A percentile compares a stretch with the other conserved stretches of the same genome.
Evolutionary conservation across 306 rosid genomes (phyloP).

Genomic region (Sicyos edulis): DNA sequence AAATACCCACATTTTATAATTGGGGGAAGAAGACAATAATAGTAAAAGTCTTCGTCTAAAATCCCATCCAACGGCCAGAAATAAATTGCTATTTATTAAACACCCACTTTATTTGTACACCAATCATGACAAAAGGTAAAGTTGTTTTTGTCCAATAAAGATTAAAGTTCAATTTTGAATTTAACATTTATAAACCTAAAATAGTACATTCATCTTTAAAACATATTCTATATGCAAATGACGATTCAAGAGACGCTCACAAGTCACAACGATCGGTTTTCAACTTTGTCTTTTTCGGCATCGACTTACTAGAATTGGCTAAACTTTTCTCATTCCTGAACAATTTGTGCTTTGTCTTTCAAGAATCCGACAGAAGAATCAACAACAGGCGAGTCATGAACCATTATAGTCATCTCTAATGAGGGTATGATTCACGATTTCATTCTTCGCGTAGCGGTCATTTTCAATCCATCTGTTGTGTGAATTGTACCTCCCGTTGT

Average conservation of each 20-base stretch:
- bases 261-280: not conserved
- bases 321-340: slow-evolving; percentile 38
- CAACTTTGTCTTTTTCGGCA: not conserved
- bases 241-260: not conserved
- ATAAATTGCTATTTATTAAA: too few relatives aligned
- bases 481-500: slow-evolving; percentile 97
- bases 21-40: too few relatives aligned
- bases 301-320: not conserved
- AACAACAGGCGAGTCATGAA: slow-evolving; percentile 35
- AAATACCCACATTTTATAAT: too few relatives aligned
- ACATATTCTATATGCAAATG: not conserved
- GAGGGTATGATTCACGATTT: slow-evolving; percentile 68
- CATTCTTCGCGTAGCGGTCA: slow-evolving; percentile 74
- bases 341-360: too few relatives aligned
- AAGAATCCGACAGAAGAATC: slow-evolving; percentile 38
- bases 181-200: too few relatives aligned
- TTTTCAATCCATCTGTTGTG: slow-evolving; percentile 80
- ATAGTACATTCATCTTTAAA: too few relatives aligned
- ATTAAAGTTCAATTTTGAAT: too few relatives aligned
- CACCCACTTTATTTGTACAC: too few relatives aligned
- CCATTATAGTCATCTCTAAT: slow-evolving; percentile 46
- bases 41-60: too few relatives aligned
- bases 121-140: too few relatives aligned
- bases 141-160: too few relatives aligned
- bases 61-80: too few relatives aligned